A percentile compares a stretch with the other conserved stretches of the same genome.
Conservation (phyloP, 2,329 filamentous ascomycete genomes). For the Colletotrichum destructivum region DNA sequence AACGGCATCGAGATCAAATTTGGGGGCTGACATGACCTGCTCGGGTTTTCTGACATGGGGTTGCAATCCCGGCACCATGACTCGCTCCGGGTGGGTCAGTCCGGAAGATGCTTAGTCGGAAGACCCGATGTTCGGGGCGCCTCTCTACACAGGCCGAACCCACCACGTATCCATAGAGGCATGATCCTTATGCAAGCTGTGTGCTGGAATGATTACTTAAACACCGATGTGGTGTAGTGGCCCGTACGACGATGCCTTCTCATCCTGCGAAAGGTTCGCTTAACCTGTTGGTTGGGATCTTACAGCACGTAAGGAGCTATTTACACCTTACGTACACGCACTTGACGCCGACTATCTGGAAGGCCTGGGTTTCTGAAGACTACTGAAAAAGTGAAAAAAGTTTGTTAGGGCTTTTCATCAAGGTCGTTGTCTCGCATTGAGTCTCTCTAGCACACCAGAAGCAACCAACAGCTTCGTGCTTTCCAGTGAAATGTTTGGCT, state of each 20-base stretch:
- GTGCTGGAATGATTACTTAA: too few relatives aligned
- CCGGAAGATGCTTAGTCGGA: conserved; percentile 3
- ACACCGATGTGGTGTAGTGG: conserved; percentile 40
- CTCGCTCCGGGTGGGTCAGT: conserved; percentile 17
- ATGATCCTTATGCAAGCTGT: too few relatives aligned
- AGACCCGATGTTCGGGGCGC: conserved; percentile 7
- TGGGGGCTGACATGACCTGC: background rate
- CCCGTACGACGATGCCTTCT: conserved; percentile 41
- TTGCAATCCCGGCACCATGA: conserved; percentile 22
- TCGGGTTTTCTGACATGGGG: conserved; percentile 10
- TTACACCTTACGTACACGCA: too few relatives aligned
- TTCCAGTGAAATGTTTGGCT: background rate
- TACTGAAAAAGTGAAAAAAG: too few relatives aligned
- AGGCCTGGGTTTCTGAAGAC: too few relatives aligned
- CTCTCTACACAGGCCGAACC: too few relatives aligned
- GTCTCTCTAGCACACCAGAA: background rate
- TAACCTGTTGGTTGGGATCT: too few relatives aligned
- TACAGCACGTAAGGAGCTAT: too few relatives aligned
- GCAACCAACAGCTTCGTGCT: background rate
- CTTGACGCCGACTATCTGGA: too few relatives aligned
- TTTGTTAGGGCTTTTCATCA: background rate
- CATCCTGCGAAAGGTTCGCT: conserved; percentile 1
- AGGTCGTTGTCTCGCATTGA: background rate
- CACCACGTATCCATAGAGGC: too few relatives aligned
- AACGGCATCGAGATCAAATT: background rate